Conservation (phyloP, 768 basidiomycete genomes). For the Boletus sensibilis region DNA sequence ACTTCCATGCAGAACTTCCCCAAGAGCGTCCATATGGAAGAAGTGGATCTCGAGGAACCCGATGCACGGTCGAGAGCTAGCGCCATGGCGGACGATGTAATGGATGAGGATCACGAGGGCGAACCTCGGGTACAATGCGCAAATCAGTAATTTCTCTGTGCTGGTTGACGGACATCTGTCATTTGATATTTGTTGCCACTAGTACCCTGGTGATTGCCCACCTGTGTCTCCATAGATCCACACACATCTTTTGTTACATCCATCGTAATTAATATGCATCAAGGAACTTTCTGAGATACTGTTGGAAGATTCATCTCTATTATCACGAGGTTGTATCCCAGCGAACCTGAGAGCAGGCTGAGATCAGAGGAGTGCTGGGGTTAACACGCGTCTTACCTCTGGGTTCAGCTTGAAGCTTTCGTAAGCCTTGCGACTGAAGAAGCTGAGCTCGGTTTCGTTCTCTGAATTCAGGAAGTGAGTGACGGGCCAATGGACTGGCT, state of each 20-base stretch:
- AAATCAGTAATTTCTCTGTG: constrained; percentile 57
- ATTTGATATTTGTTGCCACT: constrained; percentile 19
- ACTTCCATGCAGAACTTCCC: constrained; percentile 61
- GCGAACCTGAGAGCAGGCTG: constrained; percentile 18
- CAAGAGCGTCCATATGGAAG: constrained; percentile 73
- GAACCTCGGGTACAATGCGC: constrained; percentile 96
- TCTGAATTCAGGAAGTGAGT: constrained; percentile 46
- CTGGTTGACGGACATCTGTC: constrained; percentile 15
- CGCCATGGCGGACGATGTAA: constrained; percentile 66
- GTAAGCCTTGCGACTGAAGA: constrained; percentile 80
- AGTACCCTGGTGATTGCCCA: constrained; percentile 23
- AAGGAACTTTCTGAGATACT: constrained; percentile 6
- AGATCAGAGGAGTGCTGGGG: neutral
- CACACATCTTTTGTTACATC: constrained; percentile 28
- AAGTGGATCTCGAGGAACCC: constrained; percentile 78
- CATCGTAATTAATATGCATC: constrained; percentile 30
- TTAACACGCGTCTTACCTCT: constrained; percentile 46
- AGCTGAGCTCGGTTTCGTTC: constrained; percentile 93
- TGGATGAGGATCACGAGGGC: constrained; percentile 90
- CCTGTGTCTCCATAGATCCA: constrained; percentile 30
- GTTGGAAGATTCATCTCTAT: neutral
- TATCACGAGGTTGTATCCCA: constrained; percentile 27
- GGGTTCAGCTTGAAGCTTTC: constrained; percentile 82
- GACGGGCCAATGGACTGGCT: neutral
- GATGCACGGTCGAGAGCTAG: constrained; percentile 54